Evolutionary conservation across 208 protist genomes (phyloP), one percentile per base, ranked within the genome.

Genomic region (Trypanosoma vivax): DNA sequence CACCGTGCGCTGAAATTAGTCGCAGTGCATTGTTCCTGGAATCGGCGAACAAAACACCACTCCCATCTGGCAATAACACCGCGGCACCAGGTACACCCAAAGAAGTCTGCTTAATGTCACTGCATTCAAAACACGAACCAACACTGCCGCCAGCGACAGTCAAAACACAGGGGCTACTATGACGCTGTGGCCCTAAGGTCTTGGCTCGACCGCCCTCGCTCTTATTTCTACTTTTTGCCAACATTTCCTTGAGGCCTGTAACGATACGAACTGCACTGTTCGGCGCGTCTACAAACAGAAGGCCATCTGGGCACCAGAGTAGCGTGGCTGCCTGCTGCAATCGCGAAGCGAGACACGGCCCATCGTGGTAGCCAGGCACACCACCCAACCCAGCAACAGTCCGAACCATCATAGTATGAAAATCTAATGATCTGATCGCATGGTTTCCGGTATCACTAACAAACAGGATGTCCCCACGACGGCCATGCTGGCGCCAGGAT

Each of bases 391-490:
- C 83, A 9, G 64, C 62, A 51, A 90, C 67, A 35, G 83, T 90
- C 49, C 83, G 78, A 13, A 90, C 79, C 39, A 87, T 48, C 5
- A 50, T 67, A 19, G 46, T 85, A 27, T 40, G 28, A 39, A 90
- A 87, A 55, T 90, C 65, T 2, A 75, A 78, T 39, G 80, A 76
- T 16, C 83, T 75, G 38, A 90, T 85, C 0, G 76, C 71, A 43
- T 76, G 76, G 51, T 90, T 90, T 39, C 83, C 79, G 2, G 45
- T 65, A 60, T 90, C 83, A 62, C 79, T 90, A 46, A 90, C 79
- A 67, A 90, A 90, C 38, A 90, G 70, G 24, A 89, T 61, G 2
- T 40, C 31, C 46, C 65, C 79, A 37, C 10, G 24, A 28, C 13
- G 6, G 3, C 9, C 45, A 11, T 23, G n/a, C 2, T 49, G 30